phyloP scores from a whole-genome alignment of 345 rosid species.

The Salix koriyanagi region DNA sequence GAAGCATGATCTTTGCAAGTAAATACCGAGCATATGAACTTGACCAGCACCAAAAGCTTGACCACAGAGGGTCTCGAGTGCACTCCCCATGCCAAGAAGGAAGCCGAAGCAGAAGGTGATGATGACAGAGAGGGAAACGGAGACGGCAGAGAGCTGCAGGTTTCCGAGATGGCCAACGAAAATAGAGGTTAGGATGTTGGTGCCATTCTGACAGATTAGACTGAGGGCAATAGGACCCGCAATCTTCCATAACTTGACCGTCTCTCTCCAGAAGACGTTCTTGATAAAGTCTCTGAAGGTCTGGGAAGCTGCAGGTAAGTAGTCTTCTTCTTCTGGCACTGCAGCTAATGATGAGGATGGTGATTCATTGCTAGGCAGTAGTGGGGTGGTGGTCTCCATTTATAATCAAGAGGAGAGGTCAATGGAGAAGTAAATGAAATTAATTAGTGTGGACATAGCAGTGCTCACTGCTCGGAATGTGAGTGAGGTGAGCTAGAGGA shows the following conservation, averaged over 20 bases:
- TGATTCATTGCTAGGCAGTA: neutral
- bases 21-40: conserved; percentile 62
- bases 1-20: conserved; percentile 81
- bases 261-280: neutral
- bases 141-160: neutral
- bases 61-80: conserved; percentile 81
- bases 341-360: neutral
- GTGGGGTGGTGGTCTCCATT: neutral
- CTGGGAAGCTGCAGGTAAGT: neutral
- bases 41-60: conserved; percentile 93
- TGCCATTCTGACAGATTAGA: neutral
- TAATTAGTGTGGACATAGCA: no score
- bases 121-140: neutral
- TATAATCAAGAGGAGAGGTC: neutral
- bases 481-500: no score
- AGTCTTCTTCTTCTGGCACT: neutral
- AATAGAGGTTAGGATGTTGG: neutral
- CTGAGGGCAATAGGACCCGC: neutral
- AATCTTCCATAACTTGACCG: neutral
- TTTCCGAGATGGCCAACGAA: neutral
- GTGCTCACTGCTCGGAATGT: no score
- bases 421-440: no score
- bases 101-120: neutral
- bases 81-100: conserved; percentile 90
- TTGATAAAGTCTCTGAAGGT: neutral